These are phyloP conservation scores for Effrenium voratum DNA, from an alignment of 73 alveolate genomes.

Conservation along the genomic window DNA sequence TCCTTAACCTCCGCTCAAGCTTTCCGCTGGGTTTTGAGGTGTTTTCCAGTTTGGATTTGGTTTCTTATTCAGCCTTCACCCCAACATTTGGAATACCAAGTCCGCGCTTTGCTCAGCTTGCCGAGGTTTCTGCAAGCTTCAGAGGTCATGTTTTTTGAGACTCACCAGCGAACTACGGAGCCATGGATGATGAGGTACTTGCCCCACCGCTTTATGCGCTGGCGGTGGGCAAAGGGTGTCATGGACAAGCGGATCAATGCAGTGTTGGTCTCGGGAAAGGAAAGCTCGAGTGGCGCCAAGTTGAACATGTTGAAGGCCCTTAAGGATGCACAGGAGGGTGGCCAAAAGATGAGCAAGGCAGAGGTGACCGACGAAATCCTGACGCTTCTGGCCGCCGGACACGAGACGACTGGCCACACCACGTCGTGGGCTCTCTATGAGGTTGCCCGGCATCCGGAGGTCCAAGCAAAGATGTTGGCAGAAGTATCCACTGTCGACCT, in stretches of 20 bases:
- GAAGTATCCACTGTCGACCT: conserved; percentile 13
- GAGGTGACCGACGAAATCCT: conserved; percentile 61
- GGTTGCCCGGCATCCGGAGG: conserved; percentile 50
- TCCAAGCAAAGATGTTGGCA: conserved; percentile 39
- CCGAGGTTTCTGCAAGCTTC: conserved; percentile 14
- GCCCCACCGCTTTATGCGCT: conserved; percentile 54
- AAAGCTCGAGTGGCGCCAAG: not conserved
- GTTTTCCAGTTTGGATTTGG: no score
- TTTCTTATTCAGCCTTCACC: not conserved
- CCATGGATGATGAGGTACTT: not conserved
- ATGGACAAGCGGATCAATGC: conserved; percentile 3
- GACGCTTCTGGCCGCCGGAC: conserved; percentile 37
- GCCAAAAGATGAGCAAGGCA: conserved; percentile 65
- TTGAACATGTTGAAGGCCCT: conserved; percentile 78
- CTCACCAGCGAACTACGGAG: conserved; percentile 34
- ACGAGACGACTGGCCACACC: conserved; percentile 84
- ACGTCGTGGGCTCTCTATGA: conserved; percentile 79
- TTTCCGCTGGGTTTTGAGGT: not conserved
- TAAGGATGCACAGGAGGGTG: conserved; percentile 60
- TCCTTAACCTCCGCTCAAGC: not conserved
- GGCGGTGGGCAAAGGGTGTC: not conserved
- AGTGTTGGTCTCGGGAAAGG: not conserved
- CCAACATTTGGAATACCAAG: not conserved
- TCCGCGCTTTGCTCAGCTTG: not conserved
- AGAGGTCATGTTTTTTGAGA: conserved; percentile 3